These are phyloP conservation scores for Trichoderma hamatum DNA, from an alignment of 2,329 filamentous ascomycete species.

Conservation along the genomic window DNA sequence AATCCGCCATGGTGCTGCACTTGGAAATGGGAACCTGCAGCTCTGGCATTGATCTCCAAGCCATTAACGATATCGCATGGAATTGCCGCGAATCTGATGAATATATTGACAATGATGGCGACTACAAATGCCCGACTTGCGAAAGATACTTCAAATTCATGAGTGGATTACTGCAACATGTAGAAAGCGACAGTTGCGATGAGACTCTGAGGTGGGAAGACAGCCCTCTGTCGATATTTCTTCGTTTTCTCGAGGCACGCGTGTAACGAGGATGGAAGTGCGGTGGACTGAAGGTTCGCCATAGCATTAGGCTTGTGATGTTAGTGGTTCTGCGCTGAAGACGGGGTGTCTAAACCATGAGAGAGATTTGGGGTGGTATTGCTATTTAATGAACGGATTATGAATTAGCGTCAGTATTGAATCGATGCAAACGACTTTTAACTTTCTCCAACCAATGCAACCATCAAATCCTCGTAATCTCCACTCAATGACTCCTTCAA, in stretches of 20 bases:
- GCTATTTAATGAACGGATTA: neutral
- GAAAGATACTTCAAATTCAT: conserved; percentile 18
- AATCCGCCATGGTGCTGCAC: conserved; percentile 35
- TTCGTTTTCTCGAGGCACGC: neutral
- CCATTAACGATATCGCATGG: conserved; percentile 24
- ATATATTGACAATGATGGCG: conserved; percentile 30
- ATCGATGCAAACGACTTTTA: neutral
- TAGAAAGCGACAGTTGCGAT: conserved; percentile 32
- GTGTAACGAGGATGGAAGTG: neutral
- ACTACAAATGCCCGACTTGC: conserved; percentile 32
- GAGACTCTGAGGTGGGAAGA: neutral
- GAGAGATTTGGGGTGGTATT: no score
- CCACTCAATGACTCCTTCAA: conserved; percentile 32
- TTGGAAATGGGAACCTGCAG: conserved; percentile 32
- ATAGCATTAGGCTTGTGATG: neutral
- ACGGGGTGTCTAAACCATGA: neutral
- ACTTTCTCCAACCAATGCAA: conserved; percentile 33
- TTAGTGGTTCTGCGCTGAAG: neutral
- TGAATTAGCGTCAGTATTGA: neutral
- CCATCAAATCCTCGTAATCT: conserved; percentile 34
- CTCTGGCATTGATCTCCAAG: conserved; percentile 20
- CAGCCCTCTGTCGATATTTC: neutral
- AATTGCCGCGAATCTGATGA: conserved; percentile 15
- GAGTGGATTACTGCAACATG: conserved; percentile 34
- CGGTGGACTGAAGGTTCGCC: neutral